Evolutionary conservation across 768 basidiomycete genomes (phyloP).

Genomic region (Lepiota venenata): DNA sequence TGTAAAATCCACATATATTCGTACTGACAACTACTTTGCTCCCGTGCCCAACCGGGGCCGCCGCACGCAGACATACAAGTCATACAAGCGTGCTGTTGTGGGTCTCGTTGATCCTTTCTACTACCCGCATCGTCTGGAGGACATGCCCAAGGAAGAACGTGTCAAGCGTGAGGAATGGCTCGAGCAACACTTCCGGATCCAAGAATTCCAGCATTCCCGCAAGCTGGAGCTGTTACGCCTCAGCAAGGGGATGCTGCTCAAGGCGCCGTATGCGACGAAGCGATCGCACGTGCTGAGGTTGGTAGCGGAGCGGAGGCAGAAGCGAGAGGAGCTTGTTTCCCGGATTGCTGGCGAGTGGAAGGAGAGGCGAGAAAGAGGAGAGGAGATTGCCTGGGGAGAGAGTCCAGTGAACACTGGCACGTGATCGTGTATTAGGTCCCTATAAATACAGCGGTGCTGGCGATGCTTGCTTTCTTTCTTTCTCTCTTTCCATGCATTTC

Average conservation of each 20-base stretch:
- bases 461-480: conserved; percentile 6
- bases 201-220: conserved; percentile 29
- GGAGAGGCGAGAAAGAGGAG: conserved; percentile 30
- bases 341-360: conserved; percentile 31
- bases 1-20: conserved; percentile 87
- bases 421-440: conserved; percentile 13
- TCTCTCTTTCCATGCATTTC: conserved; percentile 18
- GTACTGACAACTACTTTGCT: conserved; percentile 87
- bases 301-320: conserved; percentile 38
- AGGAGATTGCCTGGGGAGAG: conserved; percentile 18
- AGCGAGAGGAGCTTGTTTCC: conserved; percentile 36
- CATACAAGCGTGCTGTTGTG: conserved; percentile 90
- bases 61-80: conserved; percentile 39
- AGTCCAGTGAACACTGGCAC: conserved; percentile 8
- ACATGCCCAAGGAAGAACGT: conserved; percentile 61
- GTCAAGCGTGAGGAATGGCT: conserved; percentile 56
- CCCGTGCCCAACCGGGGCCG: conserved; percentile 36
- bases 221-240: conserved; percentile 37
- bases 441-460: conserved; percentile 10
- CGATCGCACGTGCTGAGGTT: conserved; percentile 42
- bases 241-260: conserved; percentile 35
- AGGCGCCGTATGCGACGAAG: conserved; percentile 37
- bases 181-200: conserved; percentile 56
- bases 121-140: conserved; percentile 79
- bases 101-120: conserved; percentile 93